phyloP scores from a whole-genome alignment of 1,284 basidiomycete genomes.

The Neonothopanus nambi region DNA sequence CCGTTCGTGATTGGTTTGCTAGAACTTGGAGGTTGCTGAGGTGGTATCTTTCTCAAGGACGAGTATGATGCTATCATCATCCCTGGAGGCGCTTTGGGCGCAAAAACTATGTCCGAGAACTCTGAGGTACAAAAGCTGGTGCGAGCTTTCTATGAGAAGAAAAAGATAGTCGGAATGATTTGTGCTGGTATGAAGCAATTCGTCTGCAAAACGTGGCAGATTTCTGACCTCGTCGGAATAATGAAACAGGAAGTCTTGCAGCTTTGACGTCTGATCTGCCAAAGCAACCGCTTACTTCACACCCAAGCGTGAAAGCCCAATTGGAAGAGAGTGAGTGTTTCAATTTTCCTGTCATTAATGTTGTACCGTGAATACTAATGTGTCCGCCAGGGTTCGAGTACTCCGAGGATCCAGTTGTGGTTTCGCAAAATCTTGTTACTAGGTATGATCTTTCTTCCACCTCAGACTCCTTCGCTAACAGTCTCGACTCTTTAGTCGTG shows the following conservation, averaged over 20 bases:
- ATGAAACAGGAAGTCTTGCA: conserved; percentile 59
- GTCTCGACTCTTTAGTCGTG: conserved; percentile 52
- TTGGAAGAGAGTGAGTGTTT: conserved; percentile 55
- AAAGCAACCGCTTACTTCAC: conserved; percentile 72
- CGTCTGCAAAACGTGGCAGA: neutral
- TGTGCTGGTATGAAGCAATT: conserved; percentile 62
- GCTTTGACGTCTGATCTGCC: conserved; percentile 67
- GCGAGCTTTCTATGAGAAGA: conserved; percentile 55
- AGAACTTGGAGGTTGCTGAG: too few relatives aligned
- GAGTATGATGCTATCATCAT: conserved; percentile 72
- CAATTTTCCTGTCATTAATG: neutral
- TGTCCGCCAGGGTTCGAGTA: conserved; percentile 66
- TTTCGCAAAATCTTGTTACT: conserved; percentile 75
- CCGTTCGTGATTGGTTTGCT: conserved; percentile 35
- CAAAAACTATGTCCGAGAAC: conserved; percentile 68
- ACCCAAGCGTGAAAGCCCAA: conserved; percentile 71
- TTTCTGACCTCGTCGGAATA: neutral
- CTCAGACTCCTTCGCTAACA: neutral
- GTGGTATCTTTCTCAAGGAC: conserved; percentile 35
- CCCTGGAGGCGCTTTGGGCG: conserved; percentile 82
- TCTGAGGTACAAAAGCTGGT: conserved; percentile 66
- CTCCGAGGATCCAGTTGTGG: conserved; percentile 75
- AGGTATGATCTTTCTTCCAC: conserved; percentile 44
- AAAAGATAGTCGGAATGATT: conserved; percentile 78
- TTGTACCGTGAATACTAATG: neutral